These are phyloP conservation scores for Aspergillus niger DNA, from an alignment of 2,329 filamentous ascomycete species.

Conservation along the genomic window DNA sequence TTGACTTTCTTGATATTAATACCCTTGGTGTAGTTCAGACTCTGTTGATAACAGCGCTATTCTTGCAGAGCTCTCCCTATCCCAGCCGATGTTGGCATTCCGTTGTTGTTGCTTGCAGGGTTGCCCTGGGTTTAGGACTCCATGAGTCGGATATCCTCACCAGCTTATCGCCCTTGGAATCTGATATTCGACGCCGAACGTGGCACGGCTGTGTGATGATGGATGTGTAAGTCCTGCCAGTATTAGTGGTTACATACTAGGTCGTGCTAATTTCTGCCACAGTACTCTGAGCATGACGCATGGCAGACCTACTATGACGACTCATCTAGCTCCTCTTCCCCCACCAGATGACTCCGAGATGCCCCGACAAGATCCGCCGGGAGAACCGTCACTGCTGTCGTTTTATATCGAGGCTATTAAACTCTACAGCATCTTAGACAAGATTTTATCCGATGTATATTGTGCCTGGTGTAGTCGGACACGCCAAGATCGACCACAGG, in stretches of 20 bases:
- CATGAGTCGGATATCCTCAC: constrained; percentile 29
- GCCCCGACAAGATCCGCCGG: constrained; percentile 8
- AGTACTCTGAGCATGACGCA: constrained; percentile 40
- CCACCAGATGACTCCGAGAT: constrained; percentile 15
- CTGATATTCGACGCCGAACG: constrained; percentile 36
- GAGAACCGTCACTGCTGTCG: constrained; percentile 22
- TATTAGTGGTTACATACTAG: too few species aligned
- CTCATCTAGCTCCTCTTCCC: constrained; percentile 28
- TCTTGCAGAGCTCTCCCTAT: constrained; percentile 45
- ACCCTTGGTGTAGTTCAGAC: constrained; percentile 45
- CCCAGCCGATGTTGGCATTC: constrained; percentile 47
- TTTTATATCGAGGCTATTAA: constrained; percentile 32
- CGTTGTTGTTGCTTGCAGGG: constrained; percentile 45
- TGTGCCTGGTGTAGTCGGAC: constrained; percentile 29
- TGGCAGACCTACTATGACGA: constrained; percentile 38
- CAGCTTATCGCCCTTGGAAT: constrained; percentile 28
- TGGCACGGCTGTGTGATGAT: constrained; percentile 45
- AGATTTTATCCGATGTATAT: constrained; percentile 40
- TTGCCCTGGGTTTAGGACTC: constrained; percentile 46
- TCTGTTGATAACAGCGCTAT: constrained; percentile 42
- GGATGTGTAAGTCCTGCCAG: constrained; percentile 32
- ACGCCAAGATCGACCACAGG: not conserved
- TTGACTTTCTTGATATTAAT: constrained; percentile 41
- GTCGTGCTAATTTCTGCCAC: too few species aligned
- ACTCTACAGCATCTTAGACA: constrained; percentile 33